Evolutionary conservation across 192 early-diverging fungal genomes (phyloP), one percentile per base, ranked within the genome.

Genomic region (Gaertneriomyces semiglobifer): DNA sequence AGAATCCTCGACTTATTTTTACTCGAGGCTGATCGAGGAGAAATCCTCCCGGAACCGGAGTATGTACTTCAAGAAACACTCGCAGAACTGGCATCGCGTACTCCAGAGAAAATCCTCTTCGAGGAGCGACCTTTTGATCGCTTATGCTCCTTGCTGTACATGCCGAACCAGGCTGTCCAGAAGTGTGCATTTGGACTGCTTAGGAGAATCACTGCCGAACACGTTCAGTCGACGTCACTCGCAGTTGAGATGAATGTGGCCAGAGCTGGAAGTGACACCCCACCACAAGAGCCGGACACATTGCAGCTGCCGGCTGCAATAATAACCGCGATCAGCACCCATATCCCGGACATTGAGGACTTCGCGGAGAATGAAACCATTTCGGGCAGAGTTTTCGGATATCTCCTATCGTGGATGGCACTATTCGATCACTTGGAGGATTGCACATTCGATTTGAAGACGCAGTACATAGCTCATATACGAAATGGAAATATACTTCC

Each of bases 391-490:
- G 25, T 33, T 2, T 75, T 91, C 19, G 88, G 91, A 14, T 86
- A 88, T 63, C 70, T 93, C 3, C 68, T 91, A 42, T 74, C 83
- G 5, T 91, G 90, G 86, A 84, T 89, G 77, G 72, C 86, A 5
- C 58, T 92, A 9, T 86, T 92, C 59, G 88, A 88, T 63, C 86
- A 92, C 38, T 91, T 93, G 70, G 79, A 84, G 33, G 87, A 90
- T 65, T 83, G 88, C 63, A 77, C 77, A 39, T 79, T 71, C 65
- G 65, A 74, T 25, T 68, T 79, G 20, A 66, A 69, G 47, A 16
- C 78, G 5, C 64, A 71, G 9, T 81, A 86, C 54, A 76, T 86
- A 4, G 54, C 66, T 5, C 85, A 90, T 40, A 20, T 92, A 12
- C 79, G 88, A 58, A 76, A 80, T 10, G 50, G 71, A 11, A 74